Conservation (phyloP, 352 stramenopile species). For the Phytophthora cactorum region DNA sequence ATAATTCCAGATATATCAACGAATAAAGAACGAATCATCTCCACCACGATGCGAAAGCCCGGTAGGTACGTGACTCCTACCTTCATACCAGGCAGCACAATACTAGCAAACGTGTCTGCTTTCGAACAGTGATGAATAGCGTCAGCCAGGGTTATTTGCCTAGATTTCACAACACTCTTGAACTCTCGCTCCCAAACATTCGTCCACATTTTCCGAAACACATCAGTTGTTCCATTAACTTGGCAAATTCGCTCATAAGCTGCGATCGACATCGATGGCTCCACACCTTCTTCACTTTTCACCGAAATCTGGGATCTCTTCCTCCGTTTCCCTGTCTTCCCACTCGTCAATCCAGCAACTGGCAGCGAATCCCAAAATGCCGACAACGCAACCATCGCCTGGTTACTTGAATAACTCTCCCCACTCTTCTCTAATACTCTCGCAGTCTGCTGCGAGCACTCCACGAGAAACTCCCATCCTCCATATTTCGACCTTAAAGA, state of each 20-base stretch:
- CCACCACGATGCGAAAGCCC: conserved; percentile 36
- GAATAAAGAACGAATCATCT: conserved; percentile 24
- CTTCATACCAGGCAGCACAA: conserved; percentile 4
- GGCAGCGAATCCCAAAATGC: conserved; percentile 29
- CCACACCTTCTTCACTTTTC: neutral
- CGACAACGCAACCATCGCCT: conserved; percentile 26
- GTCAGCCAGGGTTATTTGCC: conserved; percentile 26
- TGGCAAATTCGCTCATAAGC: conserved; percentile 28
- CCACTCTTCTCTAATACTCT: conserved; percentile 26
- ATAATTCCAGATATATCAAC: conserved; percentile 20
- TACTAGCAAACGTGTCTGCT: conserved; percentile 37
- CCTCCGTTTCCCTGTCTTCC: conserved; percentile 13
- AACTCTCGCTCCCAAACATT: conserved; percentile 46
- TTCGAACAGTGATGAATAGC: conserved; percentile 44
- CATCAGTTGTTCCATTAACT: neutral
- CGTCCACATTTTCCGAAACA: conserved; percentile 34
- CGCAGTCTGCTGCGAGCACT: conserved; percentile 28
- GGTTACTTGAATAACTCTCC: conserved; percentile 27
- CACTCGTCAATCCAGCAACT: conserved; percentile 10
- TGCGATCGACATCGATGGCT: conserved; percentile 15
- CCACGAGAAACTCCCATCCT: conserved; percentile 34
- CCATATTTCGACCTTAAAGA: conserved; percentile 16
- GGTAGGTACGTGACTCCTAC: conserved; percentile 12
- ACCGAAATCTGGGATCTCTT: conserved; percentile 23
- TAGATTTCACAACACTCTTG: conserved; percentile 7